Conservation (phyloP, 768 basidiomycete species). For the Tulasnella sp. region DNA sequence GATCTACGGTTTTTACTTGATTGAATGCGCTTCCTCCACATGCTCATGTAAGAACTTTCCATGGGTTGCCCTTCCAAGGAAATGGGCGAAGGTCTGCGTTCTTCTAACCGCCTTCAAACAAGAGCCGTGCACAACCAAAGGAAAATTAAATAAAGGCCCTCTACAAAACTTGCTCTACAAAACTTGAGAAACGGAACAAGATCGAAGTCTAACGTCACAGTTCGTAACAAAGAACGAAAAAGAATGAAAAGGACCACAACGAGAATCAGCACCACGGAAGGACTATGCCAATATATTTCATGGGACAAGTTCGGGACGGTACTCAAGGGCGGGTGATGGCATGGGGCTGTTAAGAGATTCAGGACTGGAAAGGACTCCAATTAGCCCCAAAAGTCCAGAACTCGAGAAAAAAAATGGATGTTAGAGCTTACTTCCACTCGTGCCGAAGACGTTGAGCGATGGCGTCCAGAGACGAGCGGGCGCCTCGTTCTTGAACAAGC, state of each 20-base stretch:
- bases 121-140: too few relatives aligned
- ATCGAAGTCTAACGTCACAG: background rate
- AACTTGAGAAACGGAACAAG: too few relatives aligned
- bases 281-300: background rate
- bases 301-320: background rate
- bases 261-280: background rate
- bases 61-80: too few relatives aligned
- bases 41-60: too few relatives aligned
- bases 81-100: too few relatives aligned
- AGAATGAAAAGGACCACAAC: background rate
- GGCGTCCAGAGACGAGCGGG: conserved; percentile 30
- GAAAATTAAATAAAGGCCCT: too few relatives aligned
- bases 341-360: background rate
- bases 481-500: conserved; percentile 29
- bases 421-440: conserved; percentile 31
- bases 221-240: background rate
- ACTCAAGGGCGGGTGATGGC: background rate
- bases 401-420: background rate
- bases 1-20: too few relatives aligned
- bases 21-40: too few relatives aligned
- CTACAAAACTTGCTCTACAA: too few relatives aligned
- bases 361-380: background rate
- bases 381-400: background rate
- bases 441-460: conserved; percentile 28
- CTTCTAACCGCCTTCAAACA: too few relatives aligned